Conservation (phyloP, 2,329 filamentous ascomycete genomes). For the Fusarium euwallaceae region DNA sequence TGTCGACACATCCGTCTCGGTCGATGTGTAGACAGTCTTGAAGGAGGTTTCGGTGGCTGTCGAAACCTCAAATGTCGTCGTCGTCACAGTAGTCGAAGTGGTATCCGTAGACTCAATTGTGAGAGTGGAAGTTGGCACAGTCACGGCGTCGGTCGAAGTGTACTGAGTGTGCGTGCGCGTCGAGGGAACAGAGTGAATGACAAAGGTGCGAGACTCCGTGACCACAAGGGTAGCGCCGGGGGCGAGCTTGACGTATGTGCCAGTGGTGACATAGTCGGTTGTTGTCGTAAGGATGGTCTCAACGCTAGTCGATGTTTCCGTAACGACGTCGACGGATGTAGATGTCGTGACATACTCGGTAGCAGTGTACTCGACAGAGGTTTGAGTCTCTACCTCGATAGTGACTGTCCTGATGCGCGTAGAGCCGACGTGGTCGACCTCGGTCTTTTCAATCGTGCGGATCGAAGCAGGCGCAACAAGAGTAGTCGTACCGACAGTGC, state of each 20-base stretch:
- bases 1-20: background rate
- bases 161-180: slow-evolving; percentile 12
- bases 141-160: slow-evolving; percentile 8
- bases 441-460: slow-evolving; percentile 9
- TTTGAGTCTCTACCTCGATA: slow-evolving; percentile 4
- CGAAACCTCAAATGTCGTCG: slow-evolving; percentile 8
- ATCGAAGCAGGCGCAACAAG: slow-evolving; percentile 8
- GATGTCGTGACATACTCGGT: slow-evolving; percentile 11
- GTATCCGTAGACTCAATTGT: slow-evolving; percentile 12
- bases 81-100: slow-evolving; percentile 4
- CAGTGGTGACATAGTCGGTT: slow-evolving; percentile 9
- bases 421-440: slow-evolving; percentile 11
- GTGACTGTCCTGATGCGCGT: slow-evolving; percentile 15
- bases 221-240: slow-evolving; percentile 12
- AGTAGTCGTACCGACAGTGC: slow-evolving; percentile 7
- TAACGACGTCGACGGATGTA: slow-evolving; percentile 11
- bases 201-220: slow-evolving; percentile 10
- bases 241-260: slow-evolving; percentile 4
- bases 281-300: slow-evolving; percentile 16
- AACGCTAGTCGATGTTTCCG: slow-evolving; percentile 5
- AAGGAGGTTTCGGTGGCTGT: slow-evolving; percentile 9
- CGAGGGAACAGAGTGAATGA: slow-evolving; percentile 11
- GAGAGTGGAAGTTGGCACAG: slow-evolving; percentile 9
- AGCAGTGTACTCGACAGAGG: slow-evolving; percentile 1
- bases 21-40: background rate